Conservation (phyloP, 2,329 filamentous ascomycete genomes). For the Fusarium sp. region DNA sequence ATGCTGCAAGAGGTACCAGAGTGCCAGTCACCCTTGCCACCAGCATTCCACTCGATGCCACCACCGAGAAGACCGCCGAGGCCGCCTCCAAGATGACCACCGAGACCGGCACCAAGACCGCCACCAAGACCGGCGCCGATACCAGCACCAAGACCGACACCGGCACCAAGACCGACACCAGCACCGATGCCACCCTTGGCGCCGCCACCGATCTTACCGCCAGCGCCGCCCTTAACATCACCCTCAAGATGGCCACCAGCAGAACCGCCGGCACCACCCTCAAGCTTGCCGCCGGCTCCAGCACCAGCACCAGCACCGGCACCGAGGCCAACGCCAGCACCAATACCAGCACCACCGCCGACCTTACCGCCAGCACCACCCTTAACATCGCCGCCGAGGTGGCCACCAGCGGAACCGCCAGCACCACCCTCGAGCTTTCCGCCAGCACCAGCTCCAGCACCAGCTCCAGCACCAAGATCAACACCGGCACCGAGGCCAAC, state of each 20-base stretch:
- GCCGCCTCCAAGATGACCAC: conserved; percentile 1
- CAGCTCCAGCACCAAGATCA: neutral
- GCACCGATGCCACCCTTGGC: conserved; percentile 5
- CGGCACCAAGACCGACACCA: neutral
- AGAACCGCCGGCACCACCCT: neutral
- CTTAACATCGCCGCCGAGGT: no score
- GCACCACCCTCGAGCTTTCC: neutral
- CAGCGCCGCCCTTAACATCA: neutral
- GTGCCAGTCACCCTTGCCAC: conserved; percentile 18
- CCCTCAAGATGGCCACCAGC: neutral
- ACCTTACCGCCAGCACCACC: neutral
- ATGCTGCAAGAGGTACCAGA: conserved; percentile 35
- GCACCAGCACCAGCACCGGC: neutral
- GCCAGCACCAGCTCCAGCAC: neutral
- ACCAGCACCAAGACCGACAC: neutral
- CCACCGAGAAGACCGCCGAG: conserved; percentile 17
- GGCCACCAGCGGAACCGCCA: neutral
- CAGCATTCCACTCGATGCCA: conserved; percentile 19
- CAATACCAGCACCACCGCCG: neutral
- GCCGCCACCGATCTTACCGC: neutral
- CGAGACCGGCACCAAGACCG: conserved; percentile 11
- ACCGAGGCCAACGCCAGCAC: neutral
- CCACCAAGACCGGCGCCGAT: neutral
- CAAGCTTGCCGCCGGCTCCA: neutral
- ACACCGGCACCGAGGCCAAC: neutral